phyloP scores from a whole-genome alignment of 2,329 filamentous ascomycete genomes.

The Stagonosporopsis cucurbitacearum region DNA sequence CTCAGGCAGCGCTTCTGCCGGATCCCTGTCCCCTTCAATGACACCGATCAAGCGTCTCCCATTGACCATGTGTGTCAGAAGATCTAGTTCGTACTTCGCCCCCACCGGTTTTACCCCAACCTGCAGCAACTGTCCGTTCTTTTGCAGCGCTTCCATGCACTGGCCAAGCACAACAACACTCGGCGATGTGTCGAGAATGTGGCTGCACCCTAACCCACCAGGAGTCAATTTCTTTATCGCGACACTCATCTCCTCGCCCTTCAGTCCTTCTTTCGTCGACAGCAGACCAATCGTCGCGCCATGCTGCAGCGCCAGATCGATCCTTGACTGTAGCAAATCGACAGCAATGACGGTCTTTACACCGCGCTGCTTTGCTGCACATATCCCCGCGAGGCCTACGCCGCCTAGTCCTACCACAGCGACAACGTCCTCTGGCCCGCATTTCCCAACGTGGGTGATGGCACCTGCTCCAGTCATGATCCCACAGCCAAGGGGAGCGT shows the following conservation, averaged over 20 bases:
- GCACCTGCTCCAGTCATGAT: conserved; percentile 56
- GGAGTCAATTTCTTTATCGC: conserved; percentile 44
- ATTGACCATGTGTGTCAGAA: conserved; percentile 24
- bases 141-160: conserved; percentile 25
- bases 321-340: conserved; percentile 41
- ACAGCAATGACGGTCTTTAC: conserved; percentile 47
- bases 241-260: conserved; percentile 37
- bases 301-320: conserved; percentile 46
- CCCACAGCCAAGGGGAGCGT: conserved; percentile 55
- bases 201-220: conserved; percentile 14
- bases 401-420: conserved; percentile 55
- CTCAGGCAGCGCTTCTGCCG: conserved; percentile 22
- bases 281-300: conserved; percentile 36
- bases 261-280: conserved; percentile 15
- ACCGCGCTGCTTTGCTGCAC: conserved; percentile 54
- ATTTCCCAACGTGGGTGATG: conserved; percentile 48
- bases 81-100: conserved; percentile 26
- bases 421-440: conserved; percentile 47
- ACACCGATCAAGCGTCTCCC: conserved; percentile 21
- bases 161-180: conserved; percentile 20
- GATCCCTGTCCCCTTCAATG: conserved; percentile 25
- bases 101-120: conserved; percentile 25
- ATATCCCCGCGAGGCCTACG: conserved; percentile 49
- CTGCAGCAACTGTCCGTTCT: conserved; percentile 23
- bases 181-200: conserved; percentile 23